Base-by-base conservation (phyloP, 257 asterid species). In the Penstemon davidsonii region DNA sequence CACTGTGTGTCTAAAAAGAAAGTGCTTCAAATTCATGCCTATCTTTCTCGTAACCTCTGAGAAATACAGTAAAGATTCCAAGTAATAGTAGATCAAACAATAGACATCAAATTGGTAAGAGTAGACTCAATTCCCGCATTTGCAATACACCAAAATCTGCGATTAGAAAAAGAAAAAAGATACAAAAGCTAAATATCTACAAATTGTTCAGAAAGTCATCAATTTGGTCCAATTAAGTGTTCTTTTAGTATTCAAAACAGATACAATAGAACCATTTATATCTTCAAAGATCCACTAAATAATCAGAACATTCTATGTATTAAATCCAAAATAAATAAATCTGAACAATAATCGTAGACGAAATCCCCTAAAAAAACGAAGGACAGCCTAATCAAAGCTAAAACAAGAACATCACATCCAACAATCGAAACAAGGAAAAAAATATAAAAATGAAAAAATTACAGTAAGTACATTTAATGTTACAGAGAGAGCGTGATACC, bases 21-120 rank as follows among this genome's bases (percentile, higher is more conserved):
- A 72, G 46, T 59, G 81, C 76, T 82, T 80, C 67, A 82, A 62
- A 79, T 70, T 82, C 96, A 87, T 87, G 45, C 62, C 64, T 64
- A 36, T 25, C 25, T 60, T 67, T 55, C 67, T 47, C 4, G 18
- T 54, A 39, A 52, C 42, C 51, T 60, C 47, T 4, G 45, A 4
- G 37, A 68, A 6, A 58, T 19, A 41, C 65, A 46, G 61, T 6
- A 8, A 9, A 36, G 5, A 50, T 2, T 47, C 36, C 15, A 5
- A 64, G 12, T 38, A 45, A 66, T 41, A 10, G 58, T 47, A 12
- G 63, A 61, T 46, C 53, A 64, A 66, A 70, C 62, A 49, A 62
- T 3, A 70, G 65, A 61, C 39, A 36, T 10, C 37, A 67, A 50
- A 50, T 11, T 36, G 3, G 41, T 7, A 18, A 36, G 11, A 60